phyloP scores from a whole-genome alignment of 164 flowering plant species.

The Brasenia schreberi region DNA sequence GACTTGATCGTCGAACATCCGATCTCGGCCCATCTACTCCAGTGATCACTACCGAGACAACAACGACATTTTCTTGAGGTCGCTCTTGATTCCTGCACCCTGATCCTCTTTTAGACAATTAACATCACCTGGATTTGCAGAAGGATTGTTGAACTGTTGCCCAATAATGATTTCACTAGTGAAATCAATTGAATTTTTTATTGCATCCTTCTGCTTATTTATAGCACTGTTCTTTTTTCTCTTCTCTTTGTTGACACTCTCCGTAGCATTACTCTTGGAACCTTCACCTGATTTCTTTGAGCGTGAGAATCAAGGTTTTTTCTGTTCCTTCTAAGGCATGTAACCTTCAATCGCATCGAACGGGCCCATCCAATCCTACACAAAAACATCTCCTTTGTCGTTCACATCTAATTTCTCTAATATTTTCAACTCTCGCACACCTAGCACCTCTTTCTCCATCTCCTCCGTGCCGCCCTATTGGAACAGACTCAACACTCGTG shows the following conservation, averaged over 20 bases:
- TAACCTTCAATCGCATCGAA: slow-evolving; percentile 91
- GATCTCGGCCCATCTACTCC: no score
- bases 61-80: slow-evolving; percentile 14
- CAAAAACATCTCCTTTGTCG: slow-evolving; percentile 29
- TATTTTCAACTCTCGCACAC: slow-evolving; percentile 38
- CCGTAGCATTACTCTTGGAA: not conserved
- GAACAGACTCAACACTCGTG: slow-evolving; percentile 46
- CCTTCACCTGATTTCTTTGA: not conserved
- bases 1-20: not conserved
- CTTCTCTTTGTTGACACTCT: not conserved
- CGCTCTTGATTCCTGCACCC: slow-evolving; percentile 4
- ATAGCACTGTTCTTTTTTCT: not conserved
- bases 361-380: slow-evolving; percentile 67
- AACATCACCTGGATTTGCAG: not conserved
- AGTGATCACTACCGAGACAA: no score
- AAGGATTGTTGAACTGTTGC: not conserved
- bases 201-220: not conserved
- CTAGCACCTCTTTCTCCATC: slow-evolving; percentile 21
- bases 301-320: not conserved
- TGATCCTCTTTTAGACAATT: not conserved
- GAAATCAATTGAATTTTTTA: not conserved
- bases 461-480: slow-evolving; percentile 17
- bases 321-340: slow-evolving; percentile 42
- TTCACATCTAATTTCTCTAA: slow-evolving; percentile 35
- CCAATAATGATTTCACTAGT: not conserved